Evolutionary conservation across 331 rosid genomes (phyloP), one percentile per base, ranked within the genome.

Genomic region (Stylosanthes scabra): DNA sequence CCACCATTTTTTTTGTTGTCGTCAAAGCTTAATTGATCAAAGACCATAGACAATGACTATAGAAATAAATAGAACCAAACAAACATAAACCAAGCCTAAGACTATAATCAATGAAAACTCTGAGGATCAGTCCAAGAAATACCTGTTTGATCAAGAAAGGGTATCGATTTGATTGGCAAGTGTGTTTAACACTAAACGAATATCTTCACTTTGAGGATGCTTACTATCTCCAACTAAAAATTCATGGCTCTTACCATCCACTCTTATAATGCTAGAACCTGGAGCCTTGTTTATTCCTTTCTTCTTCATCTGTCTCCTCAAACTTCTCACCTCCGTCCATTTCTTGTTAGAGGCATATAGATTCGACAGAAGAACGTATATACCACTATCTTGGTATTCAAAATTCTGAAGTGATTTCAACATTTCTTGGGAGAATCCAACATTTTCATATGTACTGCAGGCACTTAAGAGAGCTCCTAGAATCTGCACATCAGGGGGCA

Each of bases 401-500:
- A 79, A 66, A 64, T 84, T 83, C 66, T 66, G 71, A 39, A 93
- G 85, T 64, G 64, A 68, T 39, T 85, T 87, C 63, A 86, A 78
- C 75, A 81, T 72, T 65, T 80, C 81, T 42, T 59, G 85, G 59
- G 97, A 78, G 78, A 87, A 86, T 61, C 81, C 89, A 16, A 78
- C 61, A 56, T 84, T 77, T 70, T 88, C 92, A 59, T 73, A 74
- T 56, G 87, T 79, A 70, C 74, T 86, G 67, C 84, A 84, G 62
- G 92, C 87, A 10, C 87, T 78, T 63, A 91, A 84, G 70, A 91
- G 85, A 78, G 96, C 86, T 70, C 97, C 97, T 79, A 86, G 74
- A 37, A 93, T 91, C 75, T 82, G 83, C 75, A 80, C 86, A 82
- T 93, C 98, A n/a, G 97, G 98, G 61, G 83, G 78, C 90, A 93